phyloP scores from a whole-genome alignment of 1,139 yeast species.

The Barnettozyma hawaiiensis region DNA sequence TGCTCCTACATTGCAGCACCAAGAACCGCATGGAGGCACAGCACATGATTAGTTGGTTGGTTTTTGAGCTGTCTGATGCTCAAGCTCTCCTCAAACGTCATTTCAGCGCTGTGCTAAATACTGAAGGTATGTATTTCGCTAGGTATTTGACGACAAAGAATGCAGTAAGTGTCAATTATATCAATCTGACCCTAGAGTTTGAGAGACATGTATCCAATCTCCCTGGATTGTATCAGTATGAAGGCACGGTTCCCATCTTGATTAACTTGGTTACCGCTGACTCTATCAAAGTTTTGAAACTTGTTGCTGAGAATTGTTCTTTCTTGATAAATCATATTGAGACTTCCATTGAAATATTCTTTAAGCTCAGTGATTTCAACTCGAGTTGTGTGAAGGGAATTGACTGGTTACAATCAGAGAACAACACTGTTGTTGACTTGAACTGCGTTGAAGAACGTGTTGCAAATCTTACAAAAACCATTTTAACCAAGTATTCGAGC shows the following conservation, averaged over 20 bases:
- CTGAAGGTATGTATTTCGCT: background rate
- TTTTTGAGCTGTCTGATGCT: constrained; percentile 2
- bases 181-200: constrained; percentile 2
- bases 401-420: background rate
- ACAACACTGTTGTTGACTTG: background rate
- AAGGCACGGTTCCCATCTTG: background rate
- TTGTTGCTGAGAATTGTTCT: background rate
- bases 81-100: background rate
- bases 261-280: constrained; percentile 1
- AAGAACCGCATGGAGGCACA: background rate
- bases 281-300: constrained; percentile 1
- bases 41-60: background rate
- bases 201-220: constrained; percentile 2
- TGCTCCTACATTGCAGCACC: background rate
- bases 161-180: background rate
- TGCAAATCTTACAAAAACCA: background rate
- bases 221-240: background rate
- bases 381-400: background rate
- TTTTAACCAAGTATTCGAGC: background rate
- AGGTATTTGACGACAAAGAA: background rate
- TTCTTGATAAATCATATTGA: constrained; percentile 6
- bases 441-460: background rate
- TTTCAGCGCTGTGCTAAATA: background rate
- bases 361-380: constrained; percentile 6
- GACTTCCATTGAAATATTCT: constrained; percentile 10